Conservation (phyloP, 2,329 filamentous ascomycete species). For the Lanzia echinophila region DNA sequence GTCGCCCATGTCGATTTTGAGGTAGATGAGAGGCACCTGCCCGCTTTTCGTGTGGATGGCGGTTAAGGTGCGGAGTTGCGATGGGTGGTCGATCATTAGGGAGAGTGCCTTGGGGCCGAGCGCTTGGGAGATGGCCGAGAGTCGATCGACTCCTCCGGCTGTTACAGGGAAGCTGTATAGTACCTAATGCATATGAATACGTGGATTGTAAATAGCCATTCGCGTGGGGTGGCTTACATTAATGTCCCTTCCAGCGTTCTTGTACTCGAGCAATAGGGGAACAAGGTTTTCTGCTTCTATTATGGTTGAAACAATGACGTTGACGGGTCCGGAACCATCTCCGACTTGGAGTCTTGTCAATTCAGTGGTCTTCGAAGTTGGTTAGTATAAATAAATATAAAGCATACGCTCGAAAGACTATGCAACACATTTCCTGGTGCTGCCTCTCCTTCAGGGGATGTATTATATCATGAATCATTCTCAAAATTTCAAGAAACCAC, state of each 20-base stretch:
- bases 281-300: constrained; percentile 63
- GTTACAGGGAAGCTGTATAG: constrained; percentile 64
- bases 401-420: not conserved
- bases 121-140: constrained; percentile 47
- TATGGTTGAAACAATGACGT: constrained; percentile 69
- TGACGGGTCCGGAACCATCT: constrained; percentile 35
- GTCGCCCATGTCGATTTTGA: constrained; percentile 71
- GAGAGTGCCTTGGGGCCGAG: constrained; percentile 52
- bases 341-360: constrained; percentile 66
- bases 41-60: constrained; percentile 39
- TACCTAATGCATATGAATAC: constrained; percentile 17
- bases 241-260: constrained; percentile 44
- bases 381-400: constrained; percentile 15
- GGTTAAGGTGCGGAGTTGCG: constrained; percentile 48
- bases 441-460: no score
- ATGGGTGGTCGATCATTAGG: constrained; percentile 63
- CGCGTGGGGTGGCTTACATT: constrained; percentile 43
- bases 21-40: constrained; percentile 49
- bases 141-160: constrained; percentile 51
- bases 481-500: no score
- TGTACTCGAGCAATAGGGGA: constrained; percentile 53
- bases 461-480: no score
- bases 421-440: not conserved
- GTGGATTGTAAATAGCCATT: not conserved
- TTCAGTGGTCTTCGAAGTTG: constrained; percentile 51